These are phyloP conservation scores for Pelargonium cotyledonis DNA, from an alignment of 441 rosid genomes.

Conservation along the genomic window DNA sequence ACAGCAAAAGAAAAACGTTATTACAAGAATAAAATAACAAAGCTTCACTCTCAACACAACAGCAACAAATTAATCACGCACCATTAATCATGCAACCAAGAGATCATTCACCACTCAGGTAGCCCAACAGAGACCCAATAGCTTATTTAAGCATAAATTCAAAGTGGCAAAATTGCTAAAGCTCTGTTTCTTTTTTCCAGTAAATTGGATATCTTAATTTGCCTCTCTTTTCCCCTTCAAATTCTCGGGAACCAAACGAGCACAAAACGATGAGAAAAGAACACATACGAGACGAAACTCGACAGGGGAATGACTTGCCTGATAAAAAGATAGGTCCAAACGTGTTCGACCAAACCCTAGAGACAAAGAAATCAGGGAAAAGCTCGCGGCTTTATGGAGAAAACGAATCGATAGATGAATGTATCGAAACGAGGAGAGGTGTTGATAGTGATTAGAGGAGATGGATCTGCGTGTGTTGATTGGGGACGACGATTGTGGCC, in stretches of 20 bases:
- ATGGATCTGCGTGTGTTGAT: not conserved
- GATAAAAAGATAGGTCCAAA: not conserved
- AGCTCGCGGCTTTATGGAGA: not conserved
- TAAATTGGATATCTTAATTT: not conserved
- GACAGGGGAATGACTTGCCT: conserved; percentile 7
- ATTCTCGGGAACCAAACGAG: not conserved
- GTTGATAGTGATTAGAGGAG: not conserved
- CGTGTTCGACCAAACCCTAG: conserved; percentile 4
- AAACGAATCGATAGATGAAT: not conserved
- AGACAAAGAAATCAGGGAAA: not conserved
- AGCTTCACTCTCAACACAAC: not conserved
- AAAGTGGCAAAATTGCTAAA: not conserved
- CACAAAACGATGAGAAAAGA: not conserved
- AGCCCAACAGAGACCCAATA: not conserved
- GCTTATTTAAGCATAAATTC: not conserved
- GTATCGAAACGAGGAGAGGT: not conserved
- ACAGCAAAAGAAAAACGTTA: not conserved
- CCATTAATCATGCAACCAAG: not conserved
- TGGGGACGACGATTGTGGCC: no score
- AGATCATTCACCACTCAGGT: not conserved
- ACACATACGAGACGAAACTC: not conserved
- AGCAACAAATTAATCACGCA: conserved; percentile 1
- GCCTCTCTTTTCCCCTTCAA: not conserved
- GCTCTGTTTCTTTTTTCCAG: not conserved
- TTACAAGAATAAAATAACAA: not conserved